Conservation (phyloP, 768 basidiomycete species). For the Mycena galopus region DNA sequence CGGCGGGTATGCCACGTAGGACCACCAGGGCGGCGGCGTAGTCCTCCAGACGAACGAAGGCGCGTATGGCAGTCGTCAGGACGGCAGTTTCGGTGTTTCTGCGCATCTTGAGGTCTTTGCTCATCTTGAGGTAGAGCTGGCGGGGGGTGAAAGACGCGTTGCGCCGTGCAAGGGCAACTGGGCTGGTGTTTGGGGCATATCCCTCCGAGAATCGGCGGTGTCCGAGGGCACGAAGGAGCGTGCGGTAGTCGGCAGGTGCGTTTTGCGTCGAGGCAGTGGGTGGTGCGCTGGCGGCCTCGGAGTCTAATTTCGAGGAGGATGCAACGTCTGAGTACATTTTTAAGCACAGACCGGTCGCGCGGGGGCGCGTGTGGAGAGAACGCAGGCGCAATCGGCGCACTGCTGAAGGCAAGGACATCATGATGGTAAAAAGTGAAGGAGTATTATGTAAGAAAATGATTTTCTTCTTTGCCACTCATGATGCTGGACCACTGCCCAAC, state of each 20-base stretch:
- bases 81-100: not conserved
- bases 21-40: conserved; percentile 5
- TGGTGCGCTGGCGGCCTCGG: not conserved
- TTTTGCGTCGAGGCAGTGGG: not conserved
- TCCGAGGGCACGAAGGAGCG: not conserved
- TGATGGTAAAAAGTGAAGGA: not conserved
- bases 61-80: not conserved
- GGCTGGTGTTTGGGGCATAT: not conserved
- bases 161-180: not conserved
- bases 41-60: not conserved
- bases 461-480: too few species aligned
- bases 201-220: not conserved
- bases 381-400: not conserved
- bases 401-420: not conserved
- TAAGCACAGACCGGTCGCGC: not conserved
- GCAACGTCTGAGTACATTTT: not conserved
- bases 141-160: not conserved
- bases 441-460: not conserved
- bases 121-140: not conserved
- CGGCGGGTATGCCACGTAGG: not conserved
- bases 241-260: not conserved
- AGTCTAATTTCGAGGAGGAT: not conserved
- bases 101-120: not conserved
- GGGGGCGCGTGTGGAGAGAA: not conserved
- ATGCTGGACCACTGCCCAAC: too few species aligned